Evolutionary conservation across 106 monocot species (phyloP).

Genomic region (Allium cepa): DNA sequence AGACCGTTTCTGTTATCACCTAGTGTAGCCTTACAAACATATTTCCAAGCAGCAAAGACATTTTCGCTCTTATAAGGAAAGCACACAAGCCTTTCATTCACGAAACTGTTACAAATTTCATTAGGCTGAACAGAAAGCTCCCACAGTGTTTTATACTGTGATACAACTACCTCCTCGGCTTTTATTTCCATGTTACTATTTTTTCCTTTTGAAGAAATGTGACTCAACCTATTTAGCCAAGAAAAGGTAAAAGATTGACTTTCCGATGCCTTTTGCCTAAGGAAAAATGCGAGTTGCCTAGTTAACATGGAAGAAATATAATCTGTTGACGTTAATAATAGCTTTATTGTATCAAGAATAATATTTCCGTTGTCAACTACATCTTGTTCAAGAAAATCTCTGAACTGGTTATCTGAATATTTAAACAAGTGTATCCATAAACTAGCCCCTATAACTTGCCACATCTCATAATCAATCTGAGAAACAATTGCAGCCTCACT

Average conservation of each 20-base stretch:
- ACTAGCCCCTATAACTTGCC: conserved; percentile 52
- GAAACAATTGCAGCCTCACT: conserved; percentile 8
- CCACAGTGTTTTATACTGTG: conserved; percentile 36
- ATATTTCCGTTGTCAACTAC: conserved; percentile 18
- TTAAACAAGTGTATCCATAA: conserved; percentile 49
- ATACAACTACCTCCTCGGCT: conserved; percentile 18
- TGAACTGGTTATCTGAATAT: conserved; percentile 36
- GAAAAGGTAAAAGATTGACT: conserved; percentile 27
- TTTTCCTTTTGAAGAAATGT: conserved; percentile 18
- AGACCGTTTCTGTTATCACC: conserved; percentile 14
- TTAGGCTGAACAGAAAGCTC: conserved; percentile 38
- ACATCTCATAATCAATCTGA: conserved; percentile 45
- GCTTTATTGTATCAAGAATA: conserved; percentile 13
- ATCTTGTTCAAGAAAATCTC: conserved; percentile 15
- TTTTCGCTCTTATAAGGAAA: conserved; percentile 27
- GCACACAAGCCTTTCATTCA: conserved; percentile 35
- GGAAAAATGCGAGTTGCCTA: conserved; percentile 49
- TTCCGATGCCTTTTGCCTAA: conserved; percentile 36
- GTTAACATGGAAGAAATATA: conserved; percentile 50
- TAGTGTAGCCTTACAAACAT: conserved; percentile 14
- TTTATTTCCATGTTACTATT: conserved; percentile 17
- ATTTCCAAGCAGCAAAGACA: conserved; percentile 42
- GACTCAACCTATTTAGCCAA: conserved; percentile 36
- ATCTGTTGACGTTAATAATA: conserved; percentile 27
- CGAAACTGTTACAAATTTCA: conserved; percentile 34